Conservation (phyloP, 768 basidiomycete species). For the Gloeopeniophorella convolvens region DNA sequence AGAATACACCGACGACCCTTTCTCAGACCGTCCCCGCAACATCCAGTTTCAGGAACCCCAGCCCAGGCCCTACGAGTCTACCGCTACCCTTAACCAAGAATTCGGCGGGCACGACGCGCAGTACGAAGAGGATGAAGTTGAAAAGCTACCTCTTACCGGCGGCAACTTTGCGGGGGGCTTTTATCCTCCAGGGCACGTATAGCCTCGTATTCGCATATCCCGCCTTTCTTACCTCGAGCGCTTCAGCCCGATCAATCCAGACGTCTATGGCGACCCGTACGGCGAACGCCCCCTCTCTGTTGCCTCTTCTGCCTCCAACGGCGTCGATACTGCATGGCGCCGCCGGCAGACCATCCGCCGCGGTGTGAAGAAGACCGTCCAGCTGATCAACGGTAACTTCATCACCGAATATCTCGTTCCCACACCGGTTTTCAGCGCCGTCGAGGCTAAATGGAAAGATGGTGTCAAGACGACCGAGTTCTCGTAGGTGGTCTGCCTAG, state of each 20-base stretch:
- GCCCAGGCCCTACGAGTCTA: constrained; percentile 53
- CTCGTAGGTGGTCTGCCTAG: constrained; percentile 55
- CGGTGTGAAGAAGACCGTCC: constrained; percentile 89
- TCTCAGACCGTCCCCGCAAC: constrained; percentile 59
- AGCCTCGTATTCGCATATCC: constrained; percentile 1
- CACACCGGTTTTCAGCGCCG: constrained; percentile 72
- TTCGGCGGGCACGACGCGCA: constrained; percentile 35
- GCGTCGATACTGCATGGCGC: constrained; percentile 40
- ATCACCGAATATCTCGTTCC: constrained; percentile 88
- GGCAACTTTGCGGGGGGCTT: constrained; percentile 56
- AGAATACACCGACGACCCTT: constrained; percentile 54
- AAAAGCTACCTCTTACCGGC: constrained; percentile 69
- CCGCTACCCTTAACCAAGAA: constrained; percentile 47
- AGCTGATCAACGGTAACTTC: constrained; percentile 89
- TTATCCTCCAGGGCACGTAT: constrained; percentile 68
- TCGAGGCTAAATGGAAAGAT: constrained; percentile 70
- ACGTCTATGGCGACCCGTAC: constrained; percentile 63
- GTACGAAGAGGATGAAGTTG: constrained; percentile 63
- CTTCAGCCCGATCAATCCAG: constrained; percentile 41
- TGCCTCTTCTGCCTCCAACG: constrained; percentile 31
- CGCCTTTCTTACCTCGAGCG: constrained; percentile 5
- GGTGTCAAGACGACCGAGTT: constrained; percentile 76
- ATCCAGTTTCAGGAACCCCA: constrained; percentile 56
- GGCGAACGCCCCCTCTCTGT: constrained; percentile 39
- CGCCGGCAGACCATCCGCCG: constrained; percentile 89